phyloP scores from a whole-genome alignment of 164 flowering plant genomes.

The Dillenia turbinata region DNA sequence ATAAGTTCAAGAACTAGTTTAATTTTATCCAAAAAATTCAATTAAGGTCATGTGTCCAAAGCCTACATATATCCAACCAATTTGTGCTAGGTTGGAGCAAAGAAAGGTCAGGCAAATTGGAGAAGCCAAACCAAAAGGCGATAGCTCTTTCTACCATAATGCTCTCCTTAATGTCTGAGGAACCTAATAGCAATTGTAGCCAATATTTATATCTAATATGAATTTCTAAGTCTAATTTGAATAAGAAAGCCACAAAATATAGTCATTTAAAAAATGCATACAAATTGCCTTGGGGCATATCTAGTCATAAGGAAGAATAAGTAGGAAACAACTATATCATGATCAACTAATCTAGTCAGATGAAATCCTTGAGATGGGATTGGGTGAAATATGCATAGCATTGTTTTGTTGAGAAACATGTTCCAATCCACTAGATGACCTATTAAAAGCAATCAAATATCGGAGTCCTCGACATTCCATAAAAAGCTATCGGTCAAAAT shows the following conservation, averaged over 20 bases:
- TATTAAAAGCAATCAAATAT: background rate
- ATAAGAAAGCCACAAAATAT: background rate
- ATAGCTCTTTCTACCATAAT: no score
- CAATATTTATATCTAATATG: background rate
- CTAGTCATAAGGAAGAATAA: no score
- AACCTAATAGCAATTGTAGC: background rate
- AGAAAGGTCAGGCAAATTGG: no score
- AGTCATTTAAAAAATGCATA: background rate
- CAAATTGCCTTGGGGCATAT: no score
- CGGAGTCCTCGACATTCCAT: background rate
- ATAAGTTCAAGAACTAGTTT: no score
- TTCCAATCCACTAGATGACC: constrained; percentile 3
- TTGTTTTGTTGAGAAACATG: constrained; percentile 10
- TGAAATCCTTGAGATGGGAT: constrained; percentile 30
- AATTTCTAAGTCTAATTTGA: background rate
- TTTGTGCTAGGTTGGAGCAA: no score
- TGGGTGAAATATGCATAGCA: constrained; percentile 2
- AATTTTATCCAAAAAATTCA: no score
- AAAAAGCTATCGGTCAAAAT: background rate
- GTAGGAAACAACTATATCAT: no score
- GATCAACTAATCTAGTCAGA: constrained; percentile 44
- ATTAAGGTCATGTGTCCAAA: no score
- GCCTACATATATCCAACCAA: no score
- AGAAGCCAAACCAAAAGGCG: no score
- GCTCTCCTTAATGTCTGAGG: no score